These are phyloP conservation scores for Rhodotorula glutinis DNA, from an alignment of 1,284 basidiomycete species.

Conservation along the genomic window DNA sequence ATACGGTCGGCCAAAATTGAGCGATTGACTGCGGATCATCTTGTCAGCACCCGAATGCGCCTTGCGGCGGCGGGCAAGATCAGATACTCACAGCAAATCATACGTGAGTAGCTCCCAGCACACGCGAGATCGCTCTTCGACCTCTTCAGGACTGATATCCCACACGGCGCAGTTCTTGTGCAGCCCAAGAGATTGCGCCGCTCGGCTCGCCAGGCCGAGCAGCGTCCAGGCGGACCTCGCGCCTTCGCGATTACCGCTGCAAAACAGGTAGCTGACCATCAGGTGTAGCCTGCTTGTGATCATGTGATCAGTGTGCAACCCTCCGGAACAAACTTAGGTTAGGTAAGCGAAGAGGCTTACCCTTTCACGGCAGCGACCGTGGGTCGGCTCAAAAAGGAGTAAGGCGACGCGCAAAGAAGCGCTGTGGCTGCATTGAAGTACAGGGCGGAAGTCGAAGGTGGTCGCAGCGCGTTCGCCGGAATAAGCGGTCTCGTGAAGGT, in stretches of 20 bases:
- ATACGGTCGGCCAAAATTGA: conserved; percentile 43
- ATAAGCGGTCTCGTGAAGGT: conserved; percentile 14
- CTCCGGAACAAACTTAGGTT: no score
- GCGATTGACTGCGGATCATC: conserved; percentile 23
- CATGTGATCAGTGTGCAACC: background rate
- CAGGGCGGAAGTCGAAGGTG: background rate
- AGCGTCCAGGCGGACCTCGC: conserved; percentile 37
- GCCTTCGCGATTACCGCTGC: conserved; percentile 28
- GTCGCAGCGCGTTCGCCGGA: conserved; percentile 7
- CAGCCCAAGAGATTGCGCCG: conserved; percentile 14
- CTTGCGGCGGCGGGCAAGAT: no score
- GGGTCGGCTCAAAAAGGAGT: conserved; percentile 38
- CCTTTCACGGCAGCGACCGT: conserved; percentile 37
- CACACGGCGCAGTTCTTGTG: background rate
- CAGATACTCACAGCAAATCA: conserved; percentile 25
- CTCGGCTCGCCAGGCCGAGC: conserved; percentile 35
- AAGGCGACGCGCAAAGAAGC: conserved; percentile 30
- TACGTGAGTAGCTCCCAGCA: conserved; percentile 40
- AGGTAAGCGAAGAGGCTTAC: background rate
- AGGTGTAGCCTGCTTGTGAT: conserved; percentile 27
- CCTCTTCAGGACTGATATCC: background rate
- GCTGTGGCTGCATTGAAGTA: conserved; percentile 19
- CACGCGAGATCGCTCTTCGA: conserved; percentile 15
- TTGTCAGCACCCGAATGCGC: no score
- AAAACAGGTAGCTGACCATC: conserved; percentile 39